Evolutionary conservation across 2,329 filamentous ascomycete species (phyloP).

Genomic region (Blastomyces silverae): DNA sequence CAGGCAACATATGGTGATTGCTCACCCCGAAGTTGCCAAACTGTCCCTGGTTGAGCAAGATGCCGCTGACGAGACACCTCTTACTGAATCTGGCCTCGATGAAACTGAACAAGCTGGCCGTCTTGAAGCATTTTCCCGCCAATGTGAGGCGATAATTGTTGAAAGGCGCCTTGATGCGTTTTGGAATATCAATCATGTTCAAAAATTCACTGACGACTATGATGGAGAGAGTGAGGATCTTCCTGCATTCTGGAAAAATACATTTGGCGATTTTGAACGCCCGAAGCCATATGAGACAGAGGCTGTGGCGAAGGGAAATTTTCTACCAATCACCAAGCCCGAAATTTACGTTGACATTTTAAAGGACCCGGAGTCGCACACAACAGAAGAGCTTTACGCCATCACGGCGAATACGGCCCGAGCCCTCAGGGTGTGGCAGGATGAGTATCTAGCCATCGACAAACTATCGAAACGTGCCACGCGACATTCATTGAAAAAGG

Average conservation of each 20-base stretch:
- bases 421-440: slow-evolving; percentile 51
- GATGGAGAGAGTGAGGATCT: slow-evolving; percentile 29
- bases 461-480: slow-evolving; percentile 45
- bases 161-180: slow-evolving; percentile 31
- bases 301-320: slow-evolving; percentile 30
- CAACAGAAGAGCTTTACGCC: slow-evolving; percentile 49
- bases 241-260: slow-evolving; percentile 30
- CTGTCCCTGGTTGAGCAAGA: slow-evolving; percentile 24
- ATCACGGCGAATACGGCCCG: slow-evolving; percentile 50
- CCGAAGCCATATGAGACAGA: slow-evolving; percentile 33
- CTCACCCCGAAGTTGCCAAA: slow-evolving; percentile 31
- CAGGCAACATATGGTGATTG: slow-evolving; percentile 31
- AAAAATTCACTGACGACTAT: slow-evolving; percentile 32
- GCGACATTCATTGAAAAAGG: slow-evolving; percentile 47
- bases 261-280: slow-evolving; percentile 29
- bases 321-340: slow-evolving; percentile 33
- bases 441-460: slow-evolving; percentile 50
- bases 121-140: background rate
- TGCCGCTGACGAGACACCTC: slow-evolving; percentile 16
- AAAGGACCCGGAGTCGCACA: slow-evolving; percentile 36
- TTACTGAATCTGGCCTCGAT: slow-evolving; percentile 10
- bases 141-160: slow-evolving; percentile 17
- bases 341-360: slow-evolving; percentile 36
- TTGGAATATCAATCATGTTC: slow-evolving; percentile 36
- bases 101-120: slow-evolving; percentile 15